Evolutionary conservation across 495 filamentous ascomycete genomes (phyloP).

Genomic region (Copromyces sp.): DNA sequence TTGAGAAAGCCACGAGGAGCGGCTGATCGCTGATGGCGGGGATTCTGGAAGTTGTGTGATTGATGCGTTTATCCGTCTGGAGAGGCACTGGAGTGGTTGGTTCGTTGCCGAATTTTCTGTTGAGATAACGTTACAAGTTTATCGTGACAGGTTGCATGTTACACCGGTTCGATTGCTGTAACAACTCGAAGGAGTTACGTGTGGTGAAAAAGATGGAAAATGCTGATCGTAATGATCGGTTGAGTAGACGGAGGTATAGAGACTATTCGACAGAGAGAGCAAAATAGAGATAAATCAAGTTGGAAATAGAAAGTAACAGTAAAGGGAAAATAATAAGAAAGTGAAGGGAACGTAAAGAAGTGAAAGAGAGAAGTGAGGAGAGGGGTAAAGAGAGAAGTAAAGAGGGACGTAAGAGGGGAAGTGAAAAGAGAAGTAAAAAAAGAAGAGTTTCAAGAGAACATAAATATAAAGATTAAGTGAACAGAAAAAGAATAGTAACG

Average conservation of each 20-base stretch:
- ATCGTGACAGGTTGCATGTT: not conserved
- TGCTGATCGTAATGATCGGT: not conserved
- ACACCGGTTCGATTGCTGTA: not conserved
- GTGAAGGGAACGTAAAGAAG: not conserved
- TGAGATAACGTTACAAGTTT: not conserved
- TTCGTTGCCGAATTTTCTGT: not conserved
- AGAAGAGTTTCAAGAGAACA: too few relatives aligned
- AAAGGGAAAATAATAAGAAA: not conserved
- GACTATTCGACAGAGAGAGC: not conserved
- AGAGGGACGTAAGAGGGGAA: not conserved
- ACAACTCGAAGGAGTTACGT: not conserved
- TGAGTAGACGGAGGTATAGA: not conserved
- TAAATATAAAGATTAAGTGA: too few relatives aligned
- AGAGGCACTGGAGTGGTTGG: not conserved
- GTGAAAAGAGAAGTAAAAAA: too few relatives aligned
- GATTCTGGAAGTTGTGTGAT: not conserved
- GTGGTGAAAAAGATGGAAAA: too few relatives aligned
- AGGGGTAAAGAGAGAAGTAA: not conserved
- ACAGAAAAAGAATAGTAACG: too few relatives aligned
- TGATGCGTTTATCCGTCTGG: not conserved
- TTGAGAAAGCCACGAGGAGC: not conserved
- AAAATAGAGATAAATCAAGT: too few relatives aligned
- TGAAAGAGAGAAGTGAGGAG: not conserved
- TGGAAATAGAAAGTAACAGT: too few relatives aligned
- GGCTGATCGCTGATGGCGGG: not conserved